Base-by-base conservation (phyloP, 1,284 basidiomycete species). In the Microbotryum intermedium region DNA sequence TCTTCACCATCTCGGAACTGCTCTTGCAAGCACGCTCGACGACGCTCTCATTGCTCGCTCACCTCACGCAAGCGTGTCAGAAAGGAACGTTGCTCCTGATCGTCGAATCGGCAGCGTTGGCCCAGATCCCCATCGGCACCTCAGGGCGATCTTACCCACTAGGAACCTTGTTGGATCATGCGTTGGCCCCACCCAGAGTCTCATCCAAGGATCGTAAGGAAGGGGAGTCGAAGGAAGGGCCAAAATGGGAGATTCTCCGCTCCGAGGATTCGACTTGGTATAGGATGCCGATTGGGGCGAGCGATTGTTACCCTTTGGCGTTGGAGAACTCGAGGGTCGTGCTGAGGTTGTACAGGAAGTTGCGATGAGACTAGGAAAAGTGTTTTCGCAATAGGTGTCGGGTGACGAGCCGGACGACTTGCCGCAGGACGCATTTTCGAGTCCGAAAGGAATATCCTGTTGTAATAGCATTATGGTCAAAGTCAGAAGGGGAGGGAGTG, bases 1-100 rank as follows among this genome's bases (percentile, higher is more conserved):
- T 52, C 47, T 67, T 61, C 62, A 67, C 67, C 20, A 59, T 64
- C 55, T 58, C 65, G 16, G 67, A 69, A 28, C 61, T 67, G 16
- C 53, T 69, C 44, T 56, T 66, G n/a, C 65, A 69, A 45, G 64
- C 65, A 16, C 65, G 65, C 23, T 3, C 50, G 13, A 34, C 51
- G 26, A 67, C 65, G 9, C 56, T 69, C 8, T 53, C 62, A 39
- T 46, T 69, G 47, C 59, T 69, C 46, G 53, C 61, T 18, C 28
- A 46, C 23, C 30, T 68, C 30, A 53, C 57, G 20, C 30, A 46
- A 13, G 43, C 30, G 4, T 43, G 51, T 4, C 45, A 50, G 0
- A 28, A 34, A 10, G 62, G 62, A 13, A 58, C 59, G 2, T 53
- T 56, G 26, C 53, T 69, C 53, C 53, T 69, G 21, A 56, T 69